Evolutionary conservation across 371 early-diverging fungal genomes (phyloP).

Genomic region (Mucor mucedo): DNA sequence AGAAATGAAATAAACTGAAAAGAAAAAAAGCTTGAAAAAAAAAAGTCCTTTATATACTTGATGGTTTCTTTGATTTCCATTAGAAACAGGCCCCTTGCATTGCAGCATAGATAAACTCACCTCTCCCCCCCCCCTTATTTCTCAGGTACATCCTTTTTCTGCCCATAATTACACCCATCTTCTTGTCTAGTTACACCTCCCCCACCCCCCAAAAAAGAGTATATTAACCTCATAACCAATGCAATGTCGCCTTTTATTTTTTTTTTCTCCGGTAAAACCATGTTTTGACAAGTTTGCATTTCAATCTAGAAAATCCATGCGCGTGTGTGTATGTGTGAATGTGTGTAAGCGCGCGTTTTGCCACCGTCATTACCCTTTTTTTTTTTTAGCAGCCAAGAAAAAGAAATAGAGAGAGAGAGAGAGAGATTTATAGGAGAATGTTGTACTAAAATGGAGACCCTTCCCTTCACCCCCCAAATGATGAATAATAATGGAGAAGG

Average conservation of each 20-base stretch:
- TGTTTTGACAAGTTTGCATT: constrained; percentile 29
- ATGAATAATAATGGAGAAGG: no score
- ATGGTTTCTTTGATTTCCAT: constrained; percentile 24
- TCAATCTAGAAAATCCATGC: neutral
- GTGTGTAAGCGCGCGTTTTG: neutral
- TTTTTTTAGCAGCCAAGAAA: no score
- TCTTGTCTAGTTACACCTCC: neutral
- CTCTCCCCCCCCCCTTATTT: neutral
- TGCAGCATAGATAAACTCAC: constrained; percentile 2
- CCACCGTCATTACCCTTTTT: neutral
- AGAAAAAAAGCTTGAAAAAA: neutral
- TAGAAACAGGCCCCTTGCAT: constrained; percentile 25
- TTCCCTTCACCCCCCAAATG: no score
- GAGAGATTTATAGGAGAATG: no score
- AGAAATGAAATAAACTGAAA: constrained; percentile 13
- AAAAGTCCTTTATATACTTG: constrained; percentile 12
- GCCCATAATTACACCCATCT: neutral
- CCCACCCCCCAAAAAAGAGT: neutral
- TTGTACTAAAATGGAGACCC: no score
- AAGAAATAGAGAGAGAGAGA: no score
- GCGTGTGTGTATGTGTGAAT: no score
- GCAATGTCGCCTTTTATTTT: neutral
- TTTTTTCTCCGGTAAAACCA: constrained; percentile 12
- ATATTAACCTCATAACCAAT: constrained; percentile 13
- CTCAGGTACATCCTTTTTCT: constrained; percentile 6